These are phyloP conservation scores for Tricholoma sp. DNA, from an alignment of 768 basidiomycete genomes.

Conservation along the genomic window DNA sequence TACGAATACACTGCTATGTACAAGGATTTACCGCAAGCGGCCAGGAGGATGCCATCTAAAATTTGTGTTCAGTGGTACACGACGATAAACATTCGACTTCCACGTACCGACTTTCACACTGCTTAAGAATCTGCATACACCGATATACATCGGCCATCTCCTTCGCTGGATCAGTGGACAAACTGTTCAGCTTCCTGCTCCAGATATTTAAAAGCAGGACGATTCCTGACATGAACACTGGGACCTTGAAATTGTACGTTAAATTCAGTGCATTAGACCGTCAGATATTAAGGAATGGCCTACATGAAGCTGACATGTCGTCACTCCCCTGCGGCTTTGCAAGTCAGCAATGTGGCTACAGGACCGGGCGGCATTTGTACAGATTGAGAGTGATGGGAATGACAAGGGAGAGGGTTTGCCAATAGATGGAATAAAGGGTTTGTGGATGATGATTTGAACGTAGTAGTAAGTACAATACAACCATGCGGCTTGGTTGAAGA, in stretches of 20 bases:
- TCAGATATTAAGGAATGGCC: slow-evolving; percentile 1
- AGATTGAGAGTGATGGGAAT: slow-evolving; percentile 60
- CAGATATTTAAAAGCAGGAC: slow-evolving; percentile 55
- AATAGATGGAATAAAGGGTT: slow-evolving; percentile 48
- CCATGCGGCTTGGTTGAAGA: slow-evolving; percentile 58
- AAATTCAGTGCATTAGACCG: not conserved
- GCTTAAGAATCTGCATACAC: slow-evolving; percentile 51
- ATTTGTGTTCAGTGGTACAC: not conserved
- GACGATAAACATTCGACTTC: not conserved
- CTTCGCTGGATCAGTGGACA: slow-evolving; percentile 31
- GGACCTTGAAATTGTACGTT: slow-evolving; percentile 20
- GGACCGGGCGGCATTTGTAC: slow-evolving; percentile 67
- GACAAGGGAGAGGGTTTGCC: slow-evolving; percentile 34
- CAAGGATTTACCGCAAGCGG: slow-evolving; percentile 32
- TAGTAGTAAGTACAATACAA: slow-evolving; percentile 50
- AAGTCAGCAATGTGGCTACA: slow-evolving; percentile 64
- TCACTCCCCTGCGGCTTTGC: slow-evolving; percentile 31
- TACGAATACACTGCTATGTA: slow-evolving; percentile 15
- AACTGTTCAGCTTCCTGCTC: slow-evolving; percentile 39
- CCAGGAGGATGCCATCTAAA: slow-evolving; percentile 39
- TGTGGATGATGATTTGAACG: slow-evolving; percentile 64
- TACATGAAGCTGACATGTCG: slow-evolving; percentile 29
- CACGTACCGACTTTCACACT: slow-evolving; percentile 30
- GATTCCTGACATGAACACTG: slow-evolving; percentile 35
- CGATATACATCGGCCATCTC: slow-evolving; percentile 57